Base-by-base conservation (phyloP, 2,329 filamentous ascomycete species). In the Juglanconis sp. region DNA sequence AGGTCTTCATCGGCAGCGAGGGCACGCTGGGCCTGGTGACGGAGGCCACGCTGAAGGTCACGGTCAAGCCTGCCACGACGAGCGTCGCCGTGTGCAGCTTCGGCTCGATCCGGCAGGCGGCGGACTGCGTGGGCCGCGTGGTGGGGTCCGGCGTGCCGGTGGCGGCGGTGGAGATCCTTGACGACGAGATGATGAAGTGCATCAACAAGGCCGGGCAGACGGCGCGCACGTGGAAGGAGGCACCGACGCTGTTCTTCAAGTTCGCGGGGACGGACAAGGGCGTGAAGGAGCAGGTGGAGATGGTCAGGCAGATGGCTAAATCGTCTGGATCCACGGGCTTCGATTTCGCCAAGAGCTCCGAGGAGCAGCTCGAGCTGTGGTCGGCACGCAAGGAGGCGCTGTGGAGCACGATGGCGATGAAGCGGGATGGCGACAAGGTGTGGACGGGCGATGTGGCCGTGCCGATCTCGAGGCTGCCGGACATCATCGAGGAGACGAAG, bases 21-120 rank as follows among this genome's bases (percentile, higher is more conserved):
- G 93, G 93, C 52, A 97, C 93, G 1, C 85, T 97, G 1, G 93
- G 93, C 8, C 84, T 97, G 11, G 90, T 96, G 44, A 96, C 93
- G 0, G 93, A 97, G 77, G 93, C 92, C 4, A 93, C 89, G 3
- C 80, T 97, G 67, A 96, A 96, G 77, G 80, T 97, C 47, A 92
- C 91, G 0, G 88, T 92, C 31, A 88, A 88, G 71, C 92, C 93
- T 1, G 86, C 89, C 66, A 88, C 87, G 63, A 90, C 89, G 53
- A 91, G 84, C 63, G 93, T 96, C 3, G 93, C 92, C 4, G 89
- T 96, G 15, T 85, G 83, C 52, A 76, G 77, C 58, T 84, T 84
- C 70, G 74, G 75, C 8, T 70, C 76, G 34, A 77, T 96, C 64
- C 86, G 89, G 50, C 78, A 85, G 65, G 92, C 92, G 1, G 91